Evolutionary conservation across 108 stramenopile species (phyloP), one percentile per base, ranked within the genome.

Genomic region (Epithemia pelagica): DNA sequence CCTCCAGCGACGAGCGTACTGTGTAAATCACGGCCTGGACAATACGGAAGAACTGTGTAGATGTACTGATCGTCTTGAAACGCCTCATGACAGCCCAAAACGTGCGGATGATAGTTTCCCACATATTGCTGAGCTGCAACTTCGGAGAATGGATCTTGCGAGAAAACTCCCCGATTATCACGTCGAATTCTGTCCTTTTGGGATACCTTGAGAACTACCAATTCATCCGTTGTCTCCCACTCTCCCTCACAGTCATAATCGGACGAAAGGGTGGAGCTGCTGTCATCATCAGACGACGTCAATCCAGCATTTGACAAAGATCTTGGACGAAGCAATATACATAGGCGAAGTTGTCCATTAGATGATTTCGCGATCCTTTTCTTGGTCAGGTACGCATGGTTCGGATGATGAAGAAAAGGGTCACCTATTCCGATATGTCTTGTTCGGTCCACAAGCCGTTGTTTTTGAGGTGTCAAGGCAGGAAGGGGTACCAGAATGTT

Each of bases 101-200:
- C 79, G 77, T 95, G 76, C 8, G 86, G 87, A 71, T 90, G 85
- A 55, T 81, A 77, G 65, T 75, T 80, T 30, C 88, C 90, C 32
- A 91, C 73, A 53, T 84, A 75, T 70, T 97, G 96, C 81, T 95
- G 77, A 2, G 88, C 92, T 33, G 92, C 79, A 68, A 93, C 82
- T 78, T 96, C 96, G 71, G 91, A 90, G 30, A 95, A 67, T 1
- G 96, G 96, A 72, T 97, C 95, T 71, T 87, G 84, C 51, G 78
- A 68, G 57, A 82, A 68, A n/a, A 76, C 32, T 52, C 88, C 87
- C 27, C 89, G 61, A 54, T 73, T 69, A 53, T 72, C 72, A 58
- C 76, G 74, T 37, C 78, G 83, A 10, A 93, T 83, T 51, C 65
- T 74, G 25, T 71, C 74, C 79, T 84, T 88, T 53, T 78, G 82